Evolutionary conservation across 2,329 filamentous ascomycete genomes (phyloP), one percentile per base, ranked within the genome.

Genomic region (Phialophora macrospora): DNA sequence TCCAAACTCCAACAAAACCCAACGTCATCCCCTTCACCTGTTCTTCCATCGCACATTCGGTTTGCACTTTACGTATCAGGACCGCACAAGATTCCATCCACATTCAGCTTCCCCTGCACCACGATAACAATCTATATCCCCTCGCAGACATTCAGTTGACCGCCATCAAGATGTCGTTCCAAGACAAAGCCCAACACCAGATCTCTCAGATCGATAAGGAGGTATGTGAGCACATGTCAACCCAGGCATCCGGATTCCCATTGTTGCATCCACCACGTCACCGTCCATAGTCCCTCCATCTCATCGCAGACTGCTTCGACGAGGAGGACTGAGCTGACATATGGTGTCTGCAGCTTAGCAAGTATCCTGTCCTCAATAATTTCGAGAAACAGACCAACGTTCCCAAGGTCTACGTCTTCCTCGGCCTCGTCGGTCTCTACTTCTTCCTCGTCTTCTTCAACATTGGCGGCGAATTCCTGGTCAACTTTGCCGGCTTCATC

Each of bases 381-480:
- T 83, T 89, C 72, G 87, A 89, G 82, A 83, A 85, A 78, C 87
- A 89, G 79, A 88, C 86, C 73, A 87, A 83, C 64, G 85, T 89
- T 63, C 87, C 87, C 72, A 89, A 89, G 80, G 87, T 88, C 78
- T 89, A 89, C 75, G 85, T 83, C 69, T 79, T 89, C 77, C 85
- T 89, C 55, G 87, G 87, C 72, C 80, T 89, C 62, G 84, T 81
- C 70, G 86, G 85, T 65, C 81, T 89, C 68, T 89, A 89, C 82
- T 88, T 88, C 81, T 88, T 89, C 84, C 81, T 89, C 62, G 82
- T 89, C 78, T 89, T 89, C 81, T 89, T 89, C 81, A 89, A 89
- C 82, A 88, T 89, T 71, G 87, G 84, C 68, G 87, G 87, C 77
- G 84, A 86, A 74, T 88, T 89, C 78, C 83, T 89, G 65, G 86